These are phyloP conservation scores for Silene noctiflora DNA, from an alignment of 179 eudicot genomes.

Conservation along the genomic window DNA sequence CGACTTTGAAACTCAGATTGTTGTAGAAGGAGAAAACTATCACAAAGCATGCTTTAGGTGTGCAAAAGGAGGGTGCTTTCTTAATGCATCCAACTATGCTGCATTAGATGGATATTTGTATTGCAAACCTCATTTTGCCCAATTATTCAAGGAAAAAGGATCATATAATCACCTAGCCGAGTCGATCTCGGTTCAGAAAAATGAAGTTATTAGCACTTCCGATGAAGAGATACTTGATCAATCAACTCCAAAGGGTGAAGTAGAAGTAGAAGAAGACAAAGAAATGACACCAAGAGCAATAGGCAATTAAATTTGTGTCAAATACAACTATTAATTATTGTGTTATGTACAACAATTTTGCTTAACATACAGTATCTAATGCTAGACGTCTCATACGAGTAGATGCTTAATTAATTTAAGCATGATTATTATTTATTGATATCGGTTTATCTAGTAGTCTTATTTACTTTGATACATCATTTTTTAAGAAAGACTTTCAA, in stretches of 20 bases:
- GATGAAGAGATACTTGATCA: conserved; percentile 21
- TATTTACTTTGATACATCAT: neutral
- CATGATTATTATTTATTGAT: neutral
- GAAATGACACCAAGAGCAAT: neutral
- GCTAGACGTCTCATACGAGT: neutral
- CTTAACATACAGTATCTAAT: neutral
- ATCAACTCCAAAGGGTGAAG: conserved; percentile 2
- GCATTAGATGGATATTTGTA: conserved; percentile 78
- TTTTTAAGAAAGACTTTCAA: too few species aligned
- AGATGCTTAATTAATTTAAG: neutral
- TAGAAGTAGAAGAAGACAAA: conserved; percentile 8
- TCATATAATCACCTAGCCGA: conserved; percentile 53
- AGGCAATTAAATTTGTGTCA: neutral
- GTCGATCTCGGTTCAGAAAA: conserved; percentile 39
- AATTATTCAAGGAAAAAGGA: conserved; percentile 81
- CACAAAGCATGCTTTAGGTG: conserved; percentile 87
- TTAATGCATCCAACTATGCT: conserved; percentile 65
- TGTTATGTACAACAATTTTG: conserved; percentile 6
- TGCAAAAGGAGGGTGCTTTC: conserved; percentile 73
- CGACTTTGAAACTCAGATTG: conserved; percentile 33
- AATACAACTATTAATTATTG: neutral
- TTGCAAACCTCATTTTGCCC: conserved; percentile 87
- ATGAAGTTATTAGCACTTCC: neutral
- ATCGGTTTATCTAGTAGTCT: neutral
- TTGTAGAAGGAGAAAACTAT: conserved; percentile 72